Conservation (phyloP, 2,329 filamentous ascomycete genomes). For the Aspergillus sp. region DNA sequence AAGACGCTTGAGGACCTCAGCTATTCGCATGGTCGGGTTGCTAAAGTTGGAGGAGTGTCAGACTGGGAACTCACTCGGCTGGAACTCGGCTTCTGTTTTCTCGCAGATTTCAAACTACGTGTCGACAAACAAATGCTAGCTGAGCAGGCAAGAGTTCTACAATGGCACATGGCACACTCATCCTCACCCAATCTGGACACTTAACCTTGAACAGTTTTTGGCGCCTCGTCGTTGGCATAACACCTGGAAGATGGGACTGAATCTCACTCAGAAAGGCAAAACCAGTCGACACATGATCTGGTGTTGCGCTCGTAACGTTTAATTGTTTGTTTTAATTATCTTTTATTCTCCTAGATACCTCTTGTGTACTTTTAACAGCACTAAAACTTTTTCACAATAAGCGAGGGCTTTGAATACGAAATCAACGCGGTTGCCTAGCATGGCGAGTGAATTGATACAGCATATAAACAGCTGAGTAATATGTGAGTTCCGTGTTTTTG, state of each 20-base stretch:
- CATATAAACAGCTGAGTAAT: neutral
- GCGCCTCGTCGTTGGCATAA: neutral
- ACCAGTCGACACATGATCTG: neutral
- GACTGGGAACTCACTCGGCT: slow-evolving; percentile 77
- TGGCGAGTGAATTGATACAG: neutral
- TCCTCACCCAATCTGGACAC: neutral
- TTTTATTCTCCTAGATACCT: slow-evolving; percentile 1
- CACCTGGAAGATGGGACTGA: neutral
- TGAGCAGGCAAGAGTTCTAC: slow-evolving; percentile 48
- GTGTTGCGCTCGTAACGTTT: neutral
- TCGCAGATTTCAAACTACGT: slow-evolving; percentile 78
- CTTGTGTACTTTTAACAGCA: slow-evolving; percentile 4
- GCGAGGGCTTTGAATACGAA: slow-evolving; percentile 1
- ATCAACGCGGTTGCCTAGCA: slow-evolving; percentile 11
- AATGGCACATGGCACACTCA: slow-evolving; percentile 4
- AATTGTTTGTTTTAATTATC: neutral
- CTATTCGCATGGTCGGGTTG: slow-evolving; percentile 79
- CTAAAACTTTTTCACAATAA: neutral
- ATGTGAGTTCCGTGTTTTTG: neutral
- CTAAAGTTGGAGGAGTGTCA: slow-evolving; percentile 84
- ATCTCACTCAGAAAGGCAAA: neutral
- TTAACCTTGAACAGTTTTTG: neutral
- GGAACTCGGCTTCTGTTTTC: slow-evolving; percentile 85
- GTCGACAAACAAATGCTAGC: slow-evolving; percentile 60
- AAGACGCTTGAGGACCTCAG: slow-evolving; percentile 93